Conservation (phyloP, 2,329 filamentous ascomycete genomes). For the Fusarium haematococcum region DNA sequence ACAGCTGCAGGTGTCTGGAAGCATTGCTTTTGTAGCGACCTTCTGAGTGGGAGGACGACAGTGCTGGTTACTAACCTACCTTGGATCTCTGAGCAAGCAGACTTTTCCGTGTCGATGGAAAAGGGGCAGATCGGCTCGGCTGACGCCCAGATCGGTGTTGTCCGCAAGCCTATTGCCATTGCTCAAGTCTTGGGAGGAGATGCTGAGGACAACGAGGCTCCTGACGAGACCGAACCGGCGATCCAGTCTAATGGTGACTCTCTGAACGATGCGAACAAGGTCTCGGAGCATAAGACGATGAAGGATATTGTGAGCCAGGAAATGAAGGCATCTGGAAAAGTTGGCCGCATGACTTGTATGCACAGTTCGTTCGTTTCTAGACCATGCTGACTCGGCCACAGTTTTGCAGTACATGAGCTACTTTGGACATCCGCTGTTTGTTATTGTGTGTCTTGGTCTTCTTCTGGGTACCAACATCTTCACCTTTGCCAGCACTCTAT, state of each 20-base stretch:
- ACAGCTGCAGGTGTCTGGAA: conserved; percentile 68
- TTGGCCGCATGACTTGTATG: conserved; percentile 59
- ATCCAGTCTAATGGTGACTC: conserved; percentile 45
- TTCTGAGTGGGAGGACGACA: conserved; percentile 65
- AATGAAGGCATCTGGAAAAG: conserved; percentile 59
- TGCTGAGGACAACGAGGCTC: conserved; percentile 49
- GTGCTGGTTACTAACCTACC: conserved; percentile 69
- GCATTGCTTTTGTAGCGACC: conserved; percentile 66
- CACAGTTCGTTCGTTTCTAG: neutral
- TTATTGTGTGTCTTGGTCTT: conserved; percentile 52
- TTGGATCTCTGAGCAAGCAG: conserved; percentile 64
- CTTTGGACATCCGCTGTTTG: conserved; percentile 60
- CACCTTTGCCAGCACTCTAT: conserved; percentile 58
- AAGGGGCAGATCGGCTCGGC: conserved; percentile 56
- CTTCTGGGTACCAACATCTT: conserved; percentile 56
- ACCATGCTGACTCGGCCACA: conserved; percentile 37
- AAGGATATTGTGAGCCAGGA: conserved; percentile 61
- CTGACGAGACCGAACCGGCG: conserved; percentile 40
- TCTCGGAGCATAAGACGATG: conserved; percentile 50
- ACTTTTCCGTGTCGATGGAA: conserved; percentile 60
- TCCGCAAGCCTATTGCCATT: conserved; percentile 58
- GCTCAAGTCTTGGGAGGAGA: conserved; percentile 53
- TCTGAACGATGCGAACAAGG: conserved; percentile 48
- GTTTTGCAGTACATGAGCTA: conserved; percentile 65
- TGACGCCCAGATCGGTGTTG: conserved; percentile 60